Evolutionary conservation across 164 flowering plant species (phyloP).

Genomic region (Nymphaea thermarum): DNA sequence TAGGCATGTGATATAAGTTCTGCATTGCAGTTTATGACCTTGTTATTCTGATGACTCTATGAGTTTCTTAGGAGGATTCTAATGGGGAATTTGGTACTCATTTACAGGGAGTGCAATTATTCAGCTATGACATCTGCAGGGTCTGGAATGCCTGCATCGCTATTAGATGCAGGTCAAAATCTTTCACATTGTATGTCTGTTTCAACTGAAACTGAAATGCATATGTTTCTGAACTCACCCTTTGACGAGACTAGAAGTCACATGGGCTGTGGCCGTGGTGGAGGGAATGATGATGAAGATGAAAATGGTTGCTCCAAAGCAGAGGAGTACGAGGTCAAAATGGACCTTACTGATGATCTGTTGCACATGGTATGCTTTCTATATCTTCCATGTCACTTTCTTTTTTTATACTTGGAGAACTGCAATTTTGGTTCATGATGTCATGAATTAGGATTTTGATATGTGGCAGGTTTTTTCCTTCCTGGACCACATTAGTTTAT

Average conservation of each 20-base stretch:
- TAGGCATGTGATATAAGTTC: too few relatives aligned
- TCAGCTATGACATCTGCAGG: constrained; percentile 12
- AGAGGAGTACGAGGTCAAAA: constrained; percentile 51
- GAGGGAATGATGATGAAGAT: constrained; percentile 20
- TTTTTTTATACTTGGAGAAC: background rate
- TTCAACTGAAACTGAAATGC: constrained; percentile 19
- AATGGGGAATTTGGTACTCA: background rate
- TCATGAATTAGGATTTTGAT: background rate
- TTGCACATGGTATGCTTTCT: constrained; percentile 70
- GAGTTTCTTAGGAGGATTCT: too few relatives aligned
- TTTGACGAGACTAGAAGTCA: constrained; percentile 18
- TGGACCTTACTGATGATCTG: constrained; percentile 95
- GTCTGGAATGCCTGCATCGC: constrained; percentile 17
- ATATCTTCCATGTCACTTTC: background rate
- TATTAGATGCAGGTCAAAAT: constrained; percentile 15
- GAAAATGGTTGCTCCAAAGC: constrained; percentile 14
- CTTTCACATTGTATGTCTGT: constrained; percentile 13
- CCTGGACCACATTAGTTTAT: constrained; percentile 67
- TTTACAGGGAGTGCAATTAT: constrained; percentile 22
- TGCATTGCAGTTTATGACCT: too few relatives aligned
- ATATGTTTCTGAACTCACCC: constrained; percentile 16
- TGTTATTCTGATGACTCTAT: too few relatives aligned
- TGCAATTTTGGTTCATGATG: background rate
- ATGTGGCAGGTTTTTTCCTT: constrained; percentile 76
- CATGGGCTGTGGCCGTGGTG: constrained; percentile 15